Percentiles rank a stretch among this genome's conserved stretches.
These are phyloP conservation scores for Calonectria multiphialidica DNA, from an alignment of 2,329 filamentous ascomycete species.

Conservation along the genomic window DNA sequence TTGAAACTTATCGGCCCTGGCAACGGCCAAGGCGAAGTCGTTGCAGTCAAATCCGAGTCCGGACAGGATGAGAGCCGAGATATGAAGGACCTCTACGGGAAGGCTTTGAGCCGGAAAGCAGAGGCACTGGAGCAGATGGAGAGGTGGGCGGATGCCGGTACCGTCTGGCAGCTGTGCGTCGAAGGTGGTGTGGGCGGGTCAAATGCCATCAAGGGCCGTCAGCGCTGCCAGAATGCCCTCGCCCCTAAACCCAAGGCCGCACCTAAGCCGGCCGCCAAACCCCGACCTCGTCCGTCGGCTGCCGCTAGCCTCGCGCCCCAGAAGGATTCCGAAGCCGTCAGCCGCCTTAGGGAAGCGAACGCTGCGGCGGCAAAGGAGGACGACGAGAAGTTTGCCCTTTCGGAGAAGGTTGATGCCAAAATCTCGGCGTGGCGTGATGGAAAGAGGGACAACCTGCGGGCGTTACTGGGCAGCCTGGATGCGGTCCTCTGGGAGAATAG, in stretches of 20 bases:
- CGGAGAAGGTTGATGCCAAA: conserved; percentile 85
- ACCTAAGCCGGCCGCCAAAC: conserved; percentile 58
- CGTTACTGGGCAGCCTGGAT: conserved; percentile 88
- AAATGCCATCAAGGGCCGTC: conserved; percentile 85
- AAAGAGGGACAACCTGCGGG: conserved; percentile 92
- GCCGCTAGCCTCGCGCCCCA: conserved; percentile 54
- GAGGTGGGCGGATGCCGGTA: conserved; percentile 86
- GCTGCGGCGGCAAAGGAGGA: conserved; percentile 87
- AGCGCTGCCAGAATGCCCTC: conserved; percentile 90
- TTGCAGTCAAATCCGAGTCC: conserved; percentile 73
- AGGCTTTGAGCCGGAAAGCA: conserved; percentile 93
- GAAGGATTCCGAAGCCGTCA: conserved; percentile 81
- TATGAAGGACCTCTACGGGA: conserved; percentile 94
- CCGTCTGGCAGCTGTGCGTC: conserved; percentile 85
- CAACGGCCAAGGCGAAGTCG: conserved; percentile 83
- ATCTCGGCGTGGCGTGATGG: conserved; percentile 88
- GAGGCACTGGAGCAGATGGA: conserved; percentile 97
- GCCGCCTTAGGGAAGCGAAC: conserved; percentile 85
- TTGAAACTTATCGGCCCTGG: conserved; percentile 83
- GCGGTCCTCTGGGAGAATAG: conserved; percentile 90
- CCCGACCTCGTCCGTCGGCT: conserved; percentile 59
- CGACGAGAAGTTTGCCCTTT: conserved; percentile 91
- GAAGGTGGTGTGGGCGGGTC: conserved; percentile 88
- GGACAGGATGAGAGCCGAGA: conserved; percentile 76
- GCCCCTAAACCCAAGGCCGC: conserved; percentile 72